phyloP scores from a whole-genome alignment of 495 filamentous ascomycete genomes.

The Aspergillus nanangensis region DNA sequence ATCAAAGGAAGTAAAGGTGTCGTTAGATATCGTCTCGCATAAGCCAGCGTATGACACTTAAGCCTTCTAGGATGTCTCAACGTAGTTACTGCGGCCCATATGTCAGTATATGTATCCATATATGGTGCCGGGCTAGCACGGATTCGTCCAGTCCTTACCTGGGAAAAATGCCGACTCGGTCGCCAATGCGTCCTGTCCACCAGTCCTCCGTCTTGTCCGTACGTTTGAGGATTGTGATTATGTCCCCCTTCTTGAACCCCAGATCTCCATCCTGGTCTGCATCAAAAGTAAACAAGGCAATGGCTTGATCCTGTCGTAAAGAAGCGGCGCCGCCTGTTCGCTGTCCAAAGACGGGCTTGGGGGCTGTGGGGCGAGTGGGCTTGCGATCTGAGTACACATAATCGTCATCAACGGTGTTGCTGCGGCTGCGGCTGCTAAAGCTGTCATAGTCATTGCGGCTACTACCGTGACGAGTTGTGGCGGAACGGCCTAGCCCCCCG shows the following conservation, averaged over 20 bases:
- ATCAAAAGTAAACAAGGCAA: constrained; percentile 90
- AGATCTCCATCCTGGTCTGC: constrained; percentile 90
- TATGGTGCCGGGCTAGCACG: too few relatives aligned
- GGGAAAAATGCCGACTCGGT: constrained; percentile 61
- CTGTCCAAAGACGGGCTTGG: constrained; percentile 76
- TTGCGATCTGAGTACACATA: constrained; percentile 56
- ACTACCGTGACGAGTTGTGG: constrained; percentile 37
- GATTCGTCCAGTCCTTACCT: too few relatives aligned
- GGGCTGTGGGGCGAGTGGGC: constrained; percentile 68
- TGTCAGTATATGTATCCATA: constrained; percentile 13
- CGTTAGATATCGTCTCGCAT: constrained; percentile 23
- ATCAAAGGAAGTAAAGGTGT: background rate
- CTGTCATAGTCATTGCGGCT: constrained; percentile 25
- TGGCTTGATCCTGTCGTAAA: constrained; percentile 75
- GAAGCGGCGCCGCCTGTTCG: constrained; percentile 50
- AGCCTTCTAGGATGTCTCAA: constrained; percentile 30
- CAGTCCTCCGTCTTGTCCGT: constrained; percentile 94
- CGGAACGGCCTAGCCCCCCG: constrained; percentile 46
- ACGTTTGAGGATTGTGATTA: constrained; percentile 95
- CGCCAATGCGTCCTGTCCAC: constrained; percentile 66
- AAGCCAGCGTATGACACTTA: constrained; percentile 10
- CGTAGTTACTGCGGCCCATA: constrained; percentile 35
- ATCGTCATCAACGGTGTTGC: constrained; percentile 50
- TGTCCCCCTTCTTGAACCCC: constrained; percentile 93
- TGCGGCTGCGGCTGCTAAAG: constrained; percentile 47